Percentiles rank a stretch among this genome's conserved stretches.
Conservation (phyloP, 2,329 filamentous ascomycete species). For the Dendrostoma leiphaemia region DNA sequence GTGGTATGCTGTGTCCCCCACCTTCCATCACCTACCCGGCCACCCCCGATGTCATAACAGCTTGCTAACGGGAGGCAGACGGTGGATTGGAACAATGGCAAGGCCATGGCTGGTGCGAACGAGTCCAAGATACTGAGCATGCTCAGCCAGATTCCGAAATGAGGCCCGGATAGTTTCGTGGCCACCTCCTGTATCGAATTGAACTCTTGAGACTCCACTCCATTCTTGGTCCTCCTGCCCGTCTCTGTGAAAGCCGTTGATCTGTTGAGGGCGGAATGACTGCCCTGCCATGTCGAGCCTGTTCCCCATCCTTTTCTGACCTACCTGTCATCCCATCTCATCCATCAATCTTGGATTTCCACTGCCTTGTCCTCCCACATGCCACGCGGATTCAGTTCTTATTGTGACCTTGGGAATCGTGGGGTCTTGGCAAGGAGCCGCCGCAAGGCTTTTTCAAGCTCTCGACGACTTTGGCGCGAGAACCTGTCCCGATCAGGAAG, state of each 20-base stretch:
- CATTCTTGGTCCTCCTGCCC: not conserved
- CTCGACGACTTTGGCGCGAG: too few relatives aligned
- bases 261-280: too few relatives aligned
- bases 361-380: too few relatives aligned
- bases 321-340: too few relatives aligned
- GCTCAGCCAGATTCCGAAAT: constrained; percentile 53
- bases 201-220: constrained; percentile 10
- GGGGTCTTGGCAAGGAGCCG: too few relatives aligned
- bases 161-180: not conserved
- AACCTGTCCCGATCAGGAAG: too few relatives aligned
- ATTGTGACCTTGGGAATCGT: too few relatives aligned
- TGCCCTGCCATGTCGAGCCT: not conserved
- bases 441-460: too few relatives aligned
- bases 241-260: not conserved
- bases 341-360: too few relatives aligned
- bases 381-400: too few relatives aligned
- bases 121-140: constrained; percentile 89
- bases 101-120: constrained; percentile 72
- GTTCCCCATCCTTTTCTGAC: too few relatives aligned
- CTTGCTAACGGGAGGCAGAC: constrained; percentile 42
- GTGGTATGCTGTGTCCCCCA: constrained; percentile 65
- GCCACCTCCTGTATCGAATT: constrained; percentile 7
- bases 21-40: not conserved
- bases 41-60: too few relatives aligned
- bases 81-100: constrained; percentile 94